These are phyloP conservation scores for Petrea volubilis DNA, from an alignment of 257 asterid genomes.

Conservation along the genomic window DNA sequence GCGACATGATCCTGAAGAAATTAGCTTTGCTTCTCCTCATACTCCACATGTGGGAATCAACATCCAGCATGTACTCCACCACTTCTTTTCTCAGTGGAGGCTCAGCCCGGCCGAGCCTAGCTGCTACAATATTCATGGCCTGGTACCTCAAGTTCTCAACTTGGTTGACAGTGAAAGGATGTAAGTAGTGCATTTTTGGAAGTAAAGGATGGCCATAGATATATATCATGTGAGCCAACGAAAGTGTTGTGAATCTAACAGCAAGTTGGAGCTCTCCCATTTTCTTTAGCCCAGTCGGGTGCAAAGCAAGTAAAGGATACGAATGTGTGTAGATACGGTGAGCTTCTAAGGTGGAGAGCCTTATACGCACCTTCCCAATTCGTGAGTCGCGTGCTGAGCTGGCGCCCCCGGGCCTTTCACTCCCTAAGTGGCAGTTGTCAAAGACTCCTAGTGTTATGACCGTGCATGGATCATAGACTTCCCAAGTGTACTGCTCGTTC, in stretches of 20 bases:
- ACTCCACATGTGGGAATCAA: conserved; percentile 80
- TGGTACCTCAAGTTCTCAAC: conserved; percentile 63
- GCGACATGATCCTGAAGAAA: conserved; percentile 64
- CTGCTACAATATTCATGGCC: conserved; percentile 70
- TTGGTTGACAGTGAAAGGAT: conserved; percentile 70
- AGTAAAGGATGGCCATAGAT: conserved; percentile 61
- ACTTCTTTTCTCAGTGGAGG: conserved; percentile 79
- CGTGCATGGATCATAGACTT: conserved; percentile 80
- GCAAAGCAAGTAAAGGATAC: conserved; percentile 70
- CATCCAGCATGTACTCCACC: conserved; percentile 76
- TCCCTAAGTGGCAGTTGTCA: conserved; percentile 63
- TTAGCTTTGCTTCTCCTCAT: conserved; percentile 83
- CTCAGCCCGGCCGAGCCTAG: conserved; percentile 67
- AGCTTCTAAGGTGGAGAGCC: conserved; percentile 65
- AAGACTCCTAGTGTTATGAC: conserved; percentile 73
- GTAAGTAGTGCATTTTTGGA: conserved; percentile 78
- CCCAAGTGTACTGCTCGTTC: conserved; percentile 89
- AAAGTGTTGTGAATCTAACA: conserved; percentile 62
- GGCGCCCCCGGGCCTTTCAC: conserved; percentile 27
- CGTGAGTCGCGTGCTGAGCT: conserved; percentile 41
- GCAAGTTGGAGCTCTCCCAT: conserved; percentile 75
- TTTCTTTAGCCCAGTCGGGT: conserved; percentile 73
- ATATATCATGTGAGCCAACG: conserved; percentile 51
- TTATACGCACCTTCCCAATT: conserved; percentile 70
- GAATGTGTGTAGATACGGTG: conserved; percentile 55